phyloP scores from a whole-genome alignment of 2,329 filamentous ascomycete genomes.

The Fusarium scirpi region DNA sequence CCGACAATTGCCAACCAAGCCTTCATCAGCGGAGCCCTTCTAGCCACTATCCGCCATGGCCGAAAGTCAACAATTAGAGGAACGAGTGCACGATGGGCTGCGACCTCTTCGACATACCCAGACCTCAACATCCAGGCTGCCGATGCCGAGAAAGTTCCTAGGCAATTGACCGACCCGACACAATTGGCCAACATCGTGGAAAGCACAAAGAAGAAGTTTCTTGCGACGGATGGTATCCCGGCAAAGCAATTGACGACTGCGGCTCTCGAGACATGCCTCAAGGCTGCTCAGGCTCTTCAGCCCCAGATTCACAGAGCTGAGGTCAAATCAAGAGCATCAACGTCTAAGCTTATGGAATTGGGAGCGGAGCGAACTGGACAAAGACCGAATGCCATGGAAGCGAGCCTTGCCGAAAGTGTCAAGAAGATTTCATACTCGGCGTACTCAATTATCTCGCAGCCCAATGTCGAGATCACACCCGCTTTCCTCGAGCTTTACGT shows the following conservation, averaged over 20 bases:
- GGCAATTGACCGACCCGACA: slow-evolving; percentile 53
- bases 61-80: slow-evolving; percentile 23
- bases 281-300: slow-evolving; percentile 59
- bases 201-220: slow-evolving; percentile 58
- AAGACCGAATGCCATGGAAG: slow-evolving; percentile 47
- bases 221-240: slow-evolving; percentile 60
- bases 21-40: slow-evolving; percentile 44
- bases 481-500: slow-evolving; percentile 80
- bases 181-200: slow-evolving; percentile 58
- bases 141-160: slow-evolving; percentile 35
- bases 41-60: slow-evolving; percentile 27
- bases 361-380: slow-evolving; percentile 53
- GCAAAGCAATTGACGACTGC: slow-evolving; percentile 57
- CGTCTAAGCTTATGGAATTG: slow-evolving; percentile 66
- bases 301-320: slow-evolving; percentile 56
- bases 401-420: slow-evolving; percentile 58
- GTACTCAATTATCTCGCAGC: slow-evolving; percentile 78
- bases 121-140: slow-evolving; percentile 30
- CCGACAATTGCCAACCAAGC: slow-evolving; percentile 42
- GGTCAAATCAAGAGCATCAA: slow-evolving; percentile 58
- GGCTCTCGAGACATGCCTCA: slow-evolving; percentile 60
- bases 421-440: slow-evolving; percentile 69
- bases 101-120: slow-evolving; percentile 41
- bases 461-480: slow-evolving; percentile 83
- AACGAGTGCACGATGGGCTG: slow-evolving; percentile 45